Conservation (phyloP, 2,329 filamentous ascomycete genomes). For the Aspergillus neoniger region DNA sequence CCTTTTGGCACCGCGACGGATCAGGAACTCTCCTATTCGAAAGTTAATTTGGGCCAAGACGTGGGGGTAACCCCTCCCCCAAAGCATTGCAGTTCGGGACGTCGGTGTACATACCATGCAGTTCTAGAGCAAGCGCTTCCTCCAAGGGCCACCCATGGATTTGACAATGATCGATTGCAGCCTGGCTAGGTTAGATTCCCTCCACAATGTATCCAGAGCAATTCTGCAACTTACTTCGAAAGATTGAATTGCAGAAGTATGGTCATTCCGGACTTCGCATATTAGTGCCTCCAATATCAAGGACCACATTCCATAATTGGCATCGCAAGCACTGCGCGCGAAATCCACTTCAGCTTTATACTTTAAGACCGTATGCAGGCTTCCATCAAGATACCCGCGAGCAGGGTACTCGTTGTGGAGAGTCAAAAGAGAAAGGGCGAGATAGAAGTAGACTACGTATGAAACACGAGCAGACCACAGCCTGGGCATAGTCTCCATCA, state of each 20-base stretch:
- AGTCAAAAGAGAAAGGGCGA: conserved; percentile 46
- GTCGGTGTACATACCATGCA: conserved; percentile 51
- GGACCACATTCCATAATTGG: conserved; percentile 63
- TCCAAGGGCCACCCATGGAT: conserved; percentile 60
- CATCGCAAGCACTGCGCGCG: conserved; percentile 55
- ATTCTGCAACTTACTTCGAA: conserved; percentile 33
- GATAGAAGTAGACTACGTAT: conserved; percentile 49
- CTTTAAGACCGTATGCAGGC: conserved; percentile 51
- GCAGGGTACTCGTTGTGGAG: conserved; percentile 47
- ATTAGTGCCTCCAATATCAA: conserved; percentile 59
- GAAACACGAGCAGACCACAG: conserved; percentile 50
- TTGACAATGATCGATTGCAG: conserved; percentile 62
- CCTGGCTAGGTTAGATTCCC: conserved; percentile 42
- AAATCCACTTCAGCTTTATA: conserved; percentile 57
- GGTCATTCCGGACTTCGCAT: conserved; percentile 51
- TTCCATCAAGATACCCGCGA: conserved; percentile 46
- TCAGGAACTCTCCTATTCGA: conserved; percentile 52
- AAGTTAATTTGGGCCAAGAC: conserved; percentile 7
- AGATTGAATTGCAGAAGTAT: conserved; percentile 47
- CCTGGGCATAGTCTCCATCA: conserved; percentile 44
- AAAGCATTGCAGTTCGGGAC: background rate
- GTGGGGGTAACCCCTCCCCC: background rate
- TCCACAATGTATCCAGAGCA: background rate
- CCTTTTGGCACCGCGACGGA: conserved; percentile 58
- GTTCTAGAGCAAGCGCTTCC: conserved; percentile 60